phyloP scores from a whole-genome alignment of 164 flowering plant genomes.

The Tetracentron sinense region DNA sequence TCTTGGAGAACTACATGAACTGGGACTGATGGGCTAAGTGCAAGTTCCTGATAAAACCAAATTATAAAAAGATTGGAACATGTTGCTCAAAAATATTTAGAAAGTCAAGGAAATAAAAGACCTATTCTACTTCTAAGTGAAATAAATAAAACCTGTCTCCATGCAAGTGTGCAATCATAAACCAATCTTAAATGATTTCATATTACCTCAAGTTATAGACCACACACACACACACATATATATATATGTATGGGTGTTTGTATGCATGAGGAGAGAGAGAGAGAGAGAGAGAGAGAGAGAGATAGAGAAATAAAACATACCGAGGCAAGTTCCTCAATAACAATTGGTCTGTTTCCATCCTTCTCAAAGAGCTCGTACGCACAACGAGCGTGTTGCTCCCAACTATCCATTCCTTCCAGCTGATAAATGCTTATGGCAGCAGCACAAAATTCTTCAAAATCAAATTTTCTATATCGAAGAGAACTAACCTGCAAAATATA shows the following conservation, averaged over 20 bases:
- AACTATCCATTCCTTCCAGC: conserved; percentile 72
- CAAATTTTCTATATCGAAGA: conserved; percentile 73
- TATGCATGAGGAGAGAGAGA: neutral
- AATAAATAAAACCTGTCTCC: no score
- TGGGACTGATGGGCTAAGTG: conserved; percentile 84
- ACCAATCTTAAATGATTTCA: no score
- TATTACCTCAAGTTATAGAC: no score
- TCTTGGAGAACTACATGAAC: conserved; percentile 92
- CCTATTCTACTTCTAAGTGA: no score
- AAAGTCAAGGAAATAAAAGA: neutral
- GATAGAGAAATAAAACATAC: conserved; percentile 43
- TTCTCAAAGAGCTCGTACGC: no score
- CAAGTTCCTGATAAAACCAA: conserved; percentile 64
- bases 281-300: conserved; percentile 9
- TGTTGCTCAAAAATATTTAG: neutral
- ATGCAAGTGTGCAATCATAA: no score
- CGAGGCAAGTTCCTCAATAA: conserved; percentile 96
- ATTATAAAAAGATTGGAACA: neutral
- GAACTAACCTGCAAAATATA: conserved; percentile 55
- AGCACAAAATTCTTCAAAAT: no score
- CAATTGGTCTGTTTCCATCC: conserved; percentile 81
- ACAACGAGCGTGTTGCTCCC: conserved; percentile 93
- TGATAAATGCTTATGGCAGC: conserved; percentile 88
- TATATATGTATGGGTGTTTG: neutral
- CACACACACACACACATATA: no score